These are phyloP conservation scores for Darksidea phi DNA, from an alignment of 495 filamentous ascomycete genomes.

Conservation along the genomic window DNA sequence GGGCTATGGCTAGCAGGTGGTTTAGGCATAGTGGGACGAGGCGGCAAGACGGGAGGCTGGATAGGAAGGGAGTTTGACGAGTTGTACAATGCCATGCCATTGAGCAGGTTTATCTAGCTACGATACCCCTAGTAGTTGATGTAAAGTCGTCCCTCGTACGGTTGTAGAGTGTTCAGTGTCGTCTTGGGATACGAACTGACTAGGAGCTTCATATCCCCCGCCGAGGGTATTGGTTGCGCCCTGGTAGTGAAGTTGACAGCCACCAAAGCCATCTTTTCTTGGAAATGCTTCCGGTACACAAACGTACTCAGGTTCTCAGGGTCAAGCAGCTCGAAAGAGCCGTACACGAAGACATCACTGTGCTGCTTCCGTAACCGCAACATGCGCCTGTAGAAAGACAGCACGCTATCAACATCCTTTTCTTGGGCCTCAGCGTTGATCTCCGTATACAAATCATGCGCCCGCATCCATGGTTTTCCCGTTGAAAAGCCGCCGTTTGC, in stretches of 20 bases:
- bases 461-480: conserved; percentile 62
- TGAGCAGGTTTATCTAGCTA: conserved; percentile 40
- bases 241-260: conserved; percentile 50
- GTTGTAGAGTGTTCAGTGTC: conserved; percentile 1
- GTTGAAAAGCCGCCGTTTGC: conserved; percentile 57
- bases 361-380: conserved; percentile 56
- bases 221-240: conserved; percentile 1
- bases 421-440: conserved; percentile 55
- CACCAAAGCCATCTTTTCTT: conserved; percentile 50
- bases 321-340: conserved; percentile 55
- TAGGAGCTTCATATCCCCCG: conserved; percentile 16
- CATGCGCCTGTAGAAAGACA: conserved; percentile 55
- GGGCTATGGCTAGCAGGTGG: conserved; percentile 78
- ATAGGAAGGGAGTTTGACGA: conserved; percentile 75
- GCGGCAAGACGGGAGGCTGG: conserved; percentile 71
- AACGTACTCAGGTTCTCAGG: conserved; percentile 49
- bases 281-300: conserved; percentile 49
- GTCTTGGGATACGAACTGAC: conserved; percentile 22
- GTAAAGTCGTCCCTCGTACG: conserved; percentile 27
- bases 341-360: conserved; percentile 61
- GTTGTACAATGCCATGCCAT: conserved; percentile 57
- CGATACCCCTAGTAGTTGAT: conserved; percentile 21
- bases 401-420: conserved; percentile 48
- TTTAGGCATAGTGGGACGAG: conserved; percentile 71
- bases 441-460: conserved; percentile 52